Evolutionary conservation across 257 asterid species (phyloP).

Genomic region (Solanum raphanifolium): DNA sequence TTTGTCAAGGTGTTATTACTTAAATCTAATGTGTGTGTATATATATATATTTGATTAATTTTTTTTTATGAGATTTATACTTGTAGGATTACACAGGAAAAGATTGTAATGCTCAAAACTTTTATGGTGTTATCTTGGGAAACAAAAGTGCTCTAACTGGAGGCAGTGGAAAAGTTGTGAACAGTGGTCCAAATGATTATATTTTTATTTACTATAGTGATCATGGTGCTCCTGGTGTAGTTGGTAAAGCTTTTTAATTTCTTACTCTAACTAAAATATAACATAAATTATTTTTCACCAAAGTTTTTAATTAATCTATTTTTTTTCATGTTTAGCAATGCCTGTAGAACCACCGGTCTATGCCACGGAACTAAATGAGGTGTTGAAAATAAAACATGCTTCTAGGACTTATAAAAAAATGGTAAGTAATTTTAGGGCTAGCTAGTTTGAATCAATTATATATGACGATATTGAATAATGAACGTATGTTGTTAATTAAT

Average conservation of each 20-base stretch:
- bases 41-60: slow-evolving; percentile 2
- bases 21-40: neutral
- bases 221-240: neutral
- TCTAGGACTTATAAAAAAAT: slow-evolving; percentile 66
- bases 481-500: neutral
- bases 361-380: slow-evolving; percentile 47
- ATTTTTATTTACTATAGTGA: slow-evolving; percentile 51
- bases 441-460: too few relatives aligned
- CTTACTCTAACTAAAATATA: neutral
- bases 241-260: too few relatives aligned
- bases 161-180: slow-evolving; percentile 84
- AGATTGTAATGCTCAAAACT: slow-evolving; percentile 59
- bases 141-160: slow-evolving; percentile 62
- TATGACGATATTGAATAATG: slow-evolving; percentile 20
- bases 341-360: slow-evolving; percentile 51
- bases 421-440: slow-evolving; percentile 26
- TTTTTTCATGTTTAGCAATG: slow-evolving; percentile 40
- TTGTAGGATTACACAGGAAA: slow-evolving; percentile 70
- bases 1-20: neutral
- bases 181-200: slow-evolving; percentile 80
- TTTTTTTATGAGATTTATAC: neutral
- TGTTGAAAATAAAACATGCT: slow-evolving; percentile 56
- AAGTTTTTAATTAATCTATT: neutral
- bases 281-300: neutral
- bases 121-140: slow-evolving; percentile 66